Evolutionary conservation across 345 rosid genomes (phyloP), one percentile per base, ranked within the genome.

Genomic region (Eucalyptus sp.): DNA sequence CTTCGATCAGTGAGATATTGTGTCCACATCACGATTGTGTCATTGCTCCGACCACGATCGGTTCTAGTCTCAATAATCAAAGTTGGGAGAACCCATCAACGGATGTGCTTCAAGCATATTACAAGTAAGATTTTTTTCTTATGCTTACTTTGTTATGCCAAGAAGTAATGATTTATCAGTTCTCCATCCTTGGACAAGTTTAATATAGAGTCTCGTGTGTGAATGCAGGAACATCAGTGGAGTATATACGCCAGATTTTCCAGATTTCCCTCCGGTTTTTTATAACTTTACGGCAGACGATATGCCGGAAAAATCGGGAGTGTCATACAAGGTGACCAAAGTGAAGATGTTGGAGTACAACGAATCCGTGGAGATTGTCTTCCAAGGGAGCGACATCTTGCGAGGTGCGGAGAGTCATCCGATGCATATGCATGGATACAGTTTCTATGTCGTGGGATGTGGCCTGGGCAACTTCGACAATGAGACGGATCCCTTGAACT

Each of bases 371-470:
- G 94, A 92, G 64, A 56, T 91, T 8, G 92, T 92, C 33, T 87
- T 90, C 9, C 93, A 92, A 90, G 92, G 91, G 24, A 91, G 92
- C 6, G 64, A 87, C 33, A 49, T 88, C 83, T 71, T 71, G 83
- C 46, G 46, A 71, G 64, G 86, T 14, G 88, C 91, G 10, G 89
- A 88, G 68, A 87, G 90, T 85, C 94, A 93, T 76, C 94, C 93
- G 20, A 91, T 93, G 86, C 94, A 93, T 52, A 68, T 93, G 13
- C 94, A 93, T 86, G 94, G 93, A 9, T 81, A 87, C 64, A 92
- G 90, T 88, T 93, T 91, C 89, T 92, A 91, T 64, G 86, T 91
- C 5, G 92, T 93, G 10, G 92, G 92, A 27, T 16, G 5, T 7
- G 94, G 94, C 4, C 71, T 10, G 2, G 91, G 93, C 43, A 92